Evolutionary conservation across 2,329 filamentous ascomycete species (phyloP).

Genomic region (Ophiocordyceps australis): DNA sequence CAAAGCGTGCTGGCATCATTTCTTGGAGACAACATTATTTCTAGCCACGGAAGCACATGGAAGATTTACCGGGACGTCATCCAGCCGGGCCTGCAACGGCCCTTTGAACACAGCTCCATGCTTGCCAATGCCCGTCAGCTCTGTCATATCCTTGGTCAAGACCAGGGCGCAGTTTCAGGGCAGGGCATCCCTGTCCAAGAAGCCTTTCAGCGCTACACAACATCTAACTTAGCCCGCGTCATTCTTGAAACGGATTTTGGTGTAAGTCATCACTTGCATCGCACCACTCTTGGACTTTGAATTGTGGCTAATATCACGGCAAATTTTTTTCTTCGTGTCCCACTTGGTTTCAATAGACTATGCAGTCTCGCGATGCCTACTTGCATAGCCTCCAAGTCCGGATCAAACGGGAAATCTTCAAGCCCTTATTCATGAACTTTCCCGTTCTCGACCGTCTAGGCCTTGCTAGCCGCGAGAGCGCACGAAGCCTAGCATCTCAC

Average conservation of each 20-base stretch:
- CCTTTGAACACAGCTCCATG: slow-evolving; percentile 7
- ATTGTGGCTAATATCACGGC: too few relatives aligned
- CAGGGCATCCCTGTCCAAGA: slow-evolving; percentile 11
- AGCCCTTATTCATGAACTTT: slow-evolving; percentile 15
- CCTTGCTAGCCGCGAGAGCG: slow-evolving; percentile 9
- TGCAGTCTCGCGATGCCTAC: slow-evolving; percentile 5
- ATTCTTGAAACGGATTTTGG: slow-evolving; percentile 9
- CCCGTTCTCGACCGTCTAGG: slow-evolving; percentile 10
- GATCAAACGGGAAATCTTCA: slow-evolving; percentile 14
- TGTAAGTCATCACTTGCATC: too few relatives aligned
- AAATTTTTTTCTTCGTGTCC: too few relatives aligned
- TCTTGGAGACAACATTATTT: slow-evolving; percentile 21
- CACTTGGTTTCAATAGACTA: too few relatives aligned
- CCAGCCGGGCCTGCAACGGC: slow-evolving; percentile 15
- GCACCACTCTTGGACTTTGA: too few relatives aligned
- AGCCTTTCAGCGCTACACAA: slow-evolving; percentile 15
- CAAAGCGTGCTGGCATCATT: slow-evolving; percentile 16
- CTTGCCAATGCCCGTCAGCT: slow-evolving; percentile 8
- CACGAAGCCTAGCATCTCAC: slow-evolving; percentile 7
- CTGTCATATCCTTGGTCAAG: slow-evolving; percentile 10
- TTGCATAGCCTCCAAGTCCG: slow-evolving; percentile 8
- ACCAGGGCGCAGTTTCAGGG: slow-evolving; percentile 6
- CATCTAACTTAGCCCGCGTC: slow-evolving; percentile 15
- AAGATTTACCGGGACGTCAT: slow-evolving; percentile 14
- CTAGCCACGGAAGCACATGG: slow-evolving; percentile 16